Percentiles rank a stretch among this genome's conserved stretches.
Evolutionary conservation across 1,139 yeast genomes (phyloP).

Genomic region (Yamadazyma conglobata): DNA sequence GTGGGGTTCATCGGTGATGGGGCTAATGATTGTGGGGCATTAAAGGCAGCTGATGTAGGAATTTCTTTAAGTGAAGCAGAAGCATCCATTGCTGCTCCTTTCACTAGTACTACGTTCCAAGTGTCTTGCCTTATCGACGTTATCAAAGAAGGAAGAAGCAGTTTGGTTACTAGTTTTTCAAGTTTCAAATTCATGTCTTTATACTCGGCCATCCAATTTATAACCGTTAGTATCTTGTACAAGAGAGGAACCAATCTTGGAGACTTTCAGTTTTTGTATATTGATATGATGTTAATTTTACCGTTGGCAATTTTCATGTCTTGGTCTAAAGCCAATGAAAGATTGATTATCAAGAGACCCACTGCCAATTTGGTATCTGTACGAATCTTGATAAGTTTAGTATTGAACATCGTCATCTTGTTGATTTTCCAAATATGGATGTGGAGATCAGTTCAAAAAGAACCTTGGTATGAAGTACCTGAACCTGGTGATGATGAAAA

Average conservation of each 20-base stretch:
- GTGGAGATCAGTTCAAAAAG: slow-evolving; percentile 58
- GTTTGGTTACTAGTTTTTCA: slow-evolving; percentile 90
- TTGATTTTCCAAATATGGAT: slow-evolving; percentile 61
- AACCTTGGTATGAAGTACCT: slow-evolving; percentile 79
- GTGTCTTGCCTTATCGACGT: slow-evolving; percentile 90
- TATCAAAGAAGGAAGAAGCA: slow-evolving; percentile 90
- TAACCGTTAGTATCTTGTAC: slow-evolving; percentile 80
- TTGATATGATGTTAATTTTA: slow-evolving; percentile 81
- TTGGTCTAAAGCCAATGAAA: slow-evolving; percentile 80
- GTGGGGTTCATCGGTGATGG: slow-evolving; percentile 99
- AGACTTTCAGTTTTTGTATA: slow-evolving; percentile 95
- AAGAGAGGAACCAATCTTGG: slow-evolving; percentile 90
- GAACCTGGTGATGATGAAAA: slow-evolving; percentile 81
- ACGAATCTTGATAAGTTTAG: slow-evolving; percentile 75
- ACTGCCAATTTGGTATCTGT: slow-evolving; percentile 91
- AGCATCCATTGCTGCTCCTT: slow-evolving; percentile 98
- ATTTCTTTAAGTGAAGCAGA: slow-evolving; percentile 95
- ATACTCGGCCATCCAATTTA: slow-evolving; percentile 93
- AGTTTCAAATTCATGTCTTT: slow-evolving; percentile 98
- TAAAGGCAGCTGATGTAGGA: slow-evolving; percentile 97
- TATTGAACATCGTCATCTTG: slow-evolving; percentile 66
- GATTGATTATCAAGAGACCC: slow-evolving; percentile 70
- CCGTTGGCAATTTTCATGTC: slow-evolving; percentile 98
- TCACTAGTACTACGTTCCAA: slow-evolving; percentile 85
- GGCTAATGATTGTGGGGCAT: slow-evolving; percentile 96